These are phyloP conservation scores for Phytophthora crassamura DNA, from an alignment of 352 stramenopile genomes.

Conservation along the genomic window DNA sequence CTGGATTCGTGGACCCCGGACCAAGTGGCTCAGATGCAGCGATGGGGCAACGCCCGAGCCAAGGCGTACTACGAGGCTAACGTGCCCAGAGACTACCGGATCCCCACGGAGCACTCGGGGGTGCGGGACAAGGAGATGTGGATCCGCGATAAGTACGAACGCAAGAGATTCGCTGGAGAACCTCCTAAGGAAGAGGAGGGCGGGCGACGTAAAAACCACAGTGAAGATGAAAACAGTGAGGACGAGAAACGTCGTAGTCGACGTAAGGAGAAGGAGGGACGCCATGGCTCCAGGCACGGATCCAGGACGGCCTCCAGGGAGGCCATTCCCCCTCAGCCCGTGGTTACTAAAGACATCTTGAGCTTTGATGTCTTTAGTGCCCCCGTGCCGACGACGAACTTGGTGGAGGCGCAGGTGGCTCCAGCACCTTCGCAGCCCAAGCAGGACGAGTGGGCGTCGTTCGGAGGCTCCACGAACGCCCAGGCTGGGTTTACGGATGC, in stretches of 20 bases:
- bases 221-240: conserved; percentile 59
- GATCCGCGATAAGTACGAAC: conserved; percentile 93
- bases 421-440: conserved; percentile 17
- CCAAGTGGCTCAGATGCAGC: conserved; percentile 92
- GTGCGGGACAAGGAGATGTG: conserved; percentile 92
- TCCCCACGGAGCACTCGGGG: conserved; percentile 78
- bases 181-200: conserved; percentile 20
- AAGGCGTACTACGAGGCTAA: conserved; percentile 93
- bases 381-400: conserved; percentile 34
- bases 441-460: conserved; percentile 82
- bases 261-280: conserved; percentile 27
- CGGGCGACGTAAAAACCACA: conserved; percentile 46
- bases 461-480: conserved; percentile 57
- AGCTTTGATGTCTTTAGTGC: conserved; percentile 75
- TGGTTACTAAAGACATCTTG: conserved; percentile 65
- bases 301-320: conserved; percentile 55
- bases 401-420: conserved; percentile 29
- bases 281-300: conserved; percentile 38
- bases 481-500: conserved; percentile 50
- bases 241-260: conserved; percentile 33
- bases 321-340: conserved; percentile 26
- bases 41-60: conserved; percentile 89
- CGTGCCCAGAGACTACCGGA: conserved; percentile 76
- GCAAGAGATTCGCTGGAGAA: conserved; percentile 78
- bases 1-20: conserved; percentile 94